Evolutionary conservation across 2,329 filamentous ascomycete genomes (phyloP), one percentile per base, ranked within the genome.

Genomic region (Atkinsonella hypoxylon): DNA sequence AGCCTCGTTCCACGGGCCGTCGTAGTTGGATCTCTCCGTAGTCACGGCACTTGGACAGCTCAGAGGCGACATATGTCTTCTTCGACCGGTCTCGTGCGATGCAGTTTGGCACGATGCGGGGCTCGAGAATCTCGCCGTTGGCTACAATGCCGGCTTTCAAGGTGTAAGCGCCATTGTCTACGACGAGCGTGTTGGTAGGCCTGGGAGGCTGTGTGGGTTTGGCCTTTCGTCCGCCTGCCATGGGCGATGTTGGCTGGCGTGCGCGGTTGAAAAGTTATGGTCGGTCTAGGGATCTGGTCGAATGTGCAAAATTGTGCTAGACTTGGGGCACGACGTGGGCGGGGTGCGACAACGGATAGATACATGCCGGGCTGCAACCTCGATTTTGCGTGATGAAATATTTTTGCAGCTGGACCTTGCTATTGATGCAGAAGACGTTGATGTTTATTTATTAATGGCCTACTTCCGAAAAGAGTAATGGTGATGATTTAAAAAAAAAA

Each of bases 151-250:
- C 93, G 15, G 90, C 89, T 71, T 98, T 98, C 66, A 98, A 79
- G 7, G 83, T 90, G 68, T 87, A 85, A 42, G 85, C 90, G 64
- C 93, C 93, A 71, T 97, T 96, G 71, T 98, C 93, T 61, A 98
- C 75, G 44, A 98, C 77, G 49, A 98, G 82, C 0, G 90, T 95
- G 52, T 73, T 78, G 1, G 74, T 63, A 0, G 83, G 82, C 8
- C 79, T 70, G 22, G 73, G 63, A 4, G 77, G 70, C 44, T 71
- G 70, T 6, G 73, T 64, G 15, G 72, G 64, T 49, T 79, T 79
- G 47, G 74, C 69, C 64, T 79, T 83, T 59, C 70, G 70, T 57
- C 67, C 66, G 32, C 70, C 70, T 18, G 70, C 68, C 72, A 74
- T 75, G 54, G 54, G 43, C 15, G 13, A 26, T 22, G 18, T 10